Evolutionary conservation across 176 grass and related monocot genomes (phyloP), one percentile per base, ranked within the genome.

Genomic region (Avena sativa): DNA sequence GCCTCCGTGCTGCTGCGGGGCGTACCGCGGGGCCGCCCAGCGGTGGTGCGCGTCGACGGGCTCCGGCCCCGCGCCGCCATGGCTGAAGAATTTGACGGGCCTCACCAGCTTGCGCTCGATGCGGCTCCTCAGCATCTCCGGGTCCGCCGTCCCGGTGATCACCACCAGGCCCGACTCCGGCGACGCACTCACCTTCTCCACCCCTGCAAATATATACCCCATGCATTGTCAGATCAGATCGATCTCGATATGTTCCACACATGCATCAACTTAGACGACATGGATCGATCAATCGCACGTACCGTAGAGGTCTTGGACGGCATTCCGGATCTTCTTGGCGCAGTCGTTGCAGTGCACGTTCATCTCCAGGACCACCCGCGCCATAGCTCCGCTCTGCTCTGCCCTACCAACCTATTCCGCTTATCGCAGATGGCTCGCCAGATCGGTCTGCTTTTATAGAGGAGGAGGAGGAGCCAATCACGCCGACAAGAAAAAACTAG

Each of bases 161-260:
- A 84, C 66, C 53, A 84, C 81, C 75, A 79, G 74, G 10, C 66
- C 76, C 56, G 74, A 55, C 3, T 80, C 81, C 46, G 36, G 65
- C 20, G 46, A 73, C 20, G 13, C 81, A 30, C 10, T 17, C 46
- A 89, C 87, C 30, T 14, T 50, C 65, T 73, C 46, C 66, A 85
- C 82, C 0, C 76, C 87, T 84, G 65, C 87, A 10, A 2, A 48
- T 10, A 48, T 9, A 9, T 10, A 48, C 8, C 46, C 15, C 15
- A 56, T 15, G 4, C 52, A 56, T 15, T 15, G 52, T 17, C 26
- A 26, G 25, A 64, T 28, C 9, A 47, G 44, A 48, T 48, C 55
- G 55, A 56, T 56, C 16, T 19, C 5, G 4, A 15, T 43, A 43
- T 8, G 40, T 43, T 43, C 40, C 12, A 20, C 6, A 19, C 56